Evolutionary conservation across 768 basidiomycete species (phyloP).

Genomic region (Auriculariales sp.): DNA sequence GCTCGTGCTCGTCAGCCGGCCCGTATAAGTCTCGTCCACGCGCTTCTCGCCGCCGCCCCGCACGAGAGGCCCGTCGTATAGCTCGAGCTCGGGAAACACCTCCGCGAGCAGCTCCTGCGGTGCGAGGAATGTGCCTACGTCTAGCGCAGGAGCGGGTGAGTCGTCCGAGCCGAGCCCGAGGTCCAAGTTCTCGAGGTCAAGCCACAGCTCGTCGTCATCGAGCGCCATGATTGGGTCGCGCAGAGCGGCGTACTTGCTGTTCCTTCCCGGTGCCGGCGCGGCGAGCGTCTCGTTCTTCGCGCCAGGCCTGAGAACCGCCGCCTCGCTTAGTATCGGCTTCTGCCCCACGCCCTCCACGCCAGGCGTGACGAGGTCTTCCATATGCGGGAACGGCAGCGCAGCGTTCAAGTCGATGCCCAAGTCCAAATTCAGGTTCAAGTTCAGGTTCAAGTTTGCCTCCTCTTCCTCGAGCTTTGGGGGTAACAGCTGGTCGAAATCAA

Average conservation of each 20-base stretch:
- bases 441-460: background rate
- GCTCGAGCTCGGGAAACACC: constrained; percentile 76
- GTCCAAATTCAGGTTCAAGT: too few species aligned
- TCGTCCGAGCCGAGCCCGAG: too few species aligned
- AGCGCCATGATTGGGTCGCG: constrained; percentile 7
- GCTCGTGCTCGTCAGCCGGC: constrained; percentile 60
- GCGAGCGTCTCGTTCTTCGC: background rate
- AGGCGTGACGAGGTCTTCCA: too few species aligned
- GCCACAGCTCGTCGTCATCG: constrained; percentile 31
- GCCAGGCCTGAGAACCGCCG: background rate
- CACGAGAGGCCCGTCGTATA: constrained; percentile 24
- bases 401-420: too few species aligned
- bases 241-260: constrained; percentile 6
- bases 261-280: background rate
- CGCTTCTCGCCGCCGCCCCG: constrained; percentile 49
- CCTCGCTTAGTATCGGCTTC: background rate
- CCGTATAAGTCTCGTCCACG: constrained; percentile 62
- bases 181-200: constrained; percentile 29
- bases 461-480: background rate
- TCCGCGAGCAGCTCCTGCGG: constrained; percentile 23
- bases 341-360: background rate
- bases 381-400: too few species aligned
- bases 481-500: background rate
- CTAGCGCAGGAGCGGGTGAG: constrained; percentile 1
- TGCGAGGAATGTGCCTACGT: constrained; percentile 1